A percentile compares a stretch with the other conserved stretches of the same genome.
Evolutionary conservation across 192 early-diverging fungal species (phyloP).

Genomic region (Rhizoclosmatium globosum): DNA sequence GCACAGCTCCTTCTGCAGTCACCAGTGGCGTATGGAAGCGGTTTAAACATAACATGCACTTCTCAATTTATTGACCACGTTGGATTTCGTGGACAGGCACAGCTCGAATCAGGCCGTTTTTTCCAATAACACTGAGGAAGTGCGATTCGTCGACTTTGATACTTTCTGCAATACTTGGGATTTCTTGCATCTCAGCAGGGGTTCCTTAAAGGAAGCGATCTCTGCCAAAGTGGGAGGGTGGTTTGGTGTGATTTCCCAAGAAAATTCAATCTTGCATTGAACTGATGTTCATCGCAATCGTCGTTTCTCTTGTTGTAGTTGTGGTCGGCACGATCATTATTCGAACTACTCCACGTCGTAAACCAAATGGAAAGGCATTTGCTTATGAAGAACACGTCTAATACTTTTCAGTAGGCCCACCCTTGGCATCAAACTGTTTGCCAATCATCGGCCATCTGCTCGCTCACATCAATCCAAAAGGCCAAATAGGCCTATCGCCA

Average conservation of each 20-base stretch:
- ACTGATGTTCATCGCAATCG: too few species aligned
- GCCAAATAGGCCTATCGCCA: not conserved
- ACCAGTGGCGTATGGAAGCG: slow-evolving; percentile 27
- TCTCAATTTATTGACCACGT: not conserved
- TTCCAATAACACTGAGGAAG: not conserved
- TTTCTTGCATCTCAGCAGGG: too few species aligned
- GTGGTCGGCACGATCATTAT: too few species aligned
- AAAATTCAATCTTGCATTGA: too few species aligned
- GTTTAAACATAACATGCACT: not conserved
- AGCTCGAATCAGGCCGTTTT: not conserved
- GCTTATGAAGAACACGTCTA: too few species aligned
- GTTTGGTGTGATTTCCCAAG: too few species aligned
- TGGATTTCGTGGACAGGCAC: not conserved
- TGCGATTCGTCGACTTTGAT: slow-evolving; percentile 2
- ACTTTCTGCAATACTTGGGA: too few species aligned
- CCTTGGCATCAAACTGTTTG: not conserved
- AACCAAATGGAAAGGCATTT: too few species aligned
- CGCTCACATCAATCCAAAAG: not conserved
- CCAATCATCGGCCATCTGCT: slow-evolving; percentile 4
- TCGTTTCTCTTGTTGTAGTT: too few species aligned
- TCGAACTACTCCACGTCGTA: too few species aligned
- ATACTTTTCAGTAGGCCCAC: not conserved
- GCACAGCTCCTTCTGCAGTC: slow-evolving; percentile 32
- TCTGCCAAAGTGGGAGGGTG: too few species aligned
- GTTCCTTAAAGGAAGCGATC: too few species aligned